Evolutionary conservation across 257 asterid genomes (phyloP).

Genomic region (Cordia subcordata): DNA sequence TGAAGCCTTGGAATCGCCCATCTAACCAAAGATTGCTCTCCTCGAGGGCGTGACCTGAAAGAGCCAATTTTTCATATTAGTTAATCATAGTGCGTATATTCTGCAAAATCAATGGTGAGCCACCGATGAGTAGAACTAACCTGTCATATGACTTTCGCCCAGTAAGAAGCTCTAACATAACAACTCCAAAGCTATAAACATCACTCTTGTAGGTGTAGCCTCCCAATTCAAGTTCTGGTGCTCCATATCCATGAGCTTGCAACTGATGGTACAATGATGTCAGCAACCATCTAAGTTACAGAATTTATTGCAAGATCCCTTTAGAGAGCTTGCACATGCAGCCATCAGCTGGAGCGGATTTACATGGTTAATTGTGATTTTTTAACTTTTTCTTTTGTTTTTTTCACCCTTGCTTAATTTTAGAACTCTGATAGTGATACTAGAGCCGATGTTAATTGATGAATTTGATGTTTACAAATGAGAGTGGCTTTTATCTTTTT

Average conservation of each 20-base stretch:
- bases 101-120: neutral
- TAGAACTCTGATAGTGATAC: no score
- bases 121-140: slow-evolving; percentile 28
- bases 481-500: no score
- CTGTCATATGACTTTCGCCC: slow-evolving; percentile 85
- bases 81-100: neutral
- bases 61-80: neutral
- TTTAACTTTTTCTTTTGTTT: no score
- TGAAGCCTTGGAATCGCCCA: slow-evolving; percentile 84
- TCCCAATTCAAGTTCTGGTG: slow-evolving; percentile 87
- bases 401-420: no score
- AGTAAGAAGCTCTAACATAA: slow-evolving; percentile 78
- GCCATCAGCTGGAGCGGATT: neutral
- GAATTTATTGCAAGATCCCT: neutral
- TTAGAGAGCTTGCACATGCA: neutral
- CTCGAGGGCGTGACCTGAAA: slow-evolving; percentile 66
- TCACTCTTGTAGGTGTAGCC: slow-evolving; percentile 70
- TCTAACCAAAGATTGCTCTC: slow-evolving; percentile 74
- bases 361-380: no score
- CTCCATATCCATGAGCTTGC: slow-evolving; percentile 88
- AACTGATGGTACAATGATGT: slow-evolving; percentile 37
- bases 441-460: no score
- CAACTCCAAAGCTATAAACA: slow-evolving; percentile 93
- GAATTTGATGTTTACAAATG: no score
- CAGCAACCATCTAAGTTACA: slow-evolving; percentile 5